These are phyloP conservation scores for thale cress (Arabidopsis thaliana) DNA, from an alignment of 345 rosid genomes.

Conservation along the genomic window TAIR10.1 NC_003071.7:2425501-2426000, in stretches of 20 bases:
- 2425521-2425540: neutral
- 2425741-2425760: neutral
- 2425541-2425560: neutral
- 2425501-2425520: too few species aligned
- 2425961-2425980: slow-evolving; percentile 16
- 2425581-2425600: neutral
- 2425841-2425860: too few species aligned
- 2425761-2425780: neutral
- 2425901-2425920: too few species aligned
- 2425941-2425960: slow-evolving; percentile 27
- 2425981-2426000: slow-evolving; percentile 1
- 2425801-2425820: neutral
- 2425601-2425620: neutral
- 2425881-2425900: too few species aligned
- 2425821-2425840: neutral
- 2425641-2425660: slow-evolving; percentile 15
- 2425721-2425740: neutral
- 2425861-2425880: too few species aligned
- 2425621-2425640: slow-evolving; percentile 1
- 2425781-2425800: neutral
- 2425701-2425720: neutral
- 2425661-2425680: slow-evolving; percentile 1
- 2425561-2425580: neutral
- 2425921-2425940: too few species aligned
- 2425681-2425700: slow-evolving; percentile 18